Evolutionary conservation across 805 yeast species (phyloP), one percentile per base, ranked within the genome.

Genomic region (Kodamaea lidongshanica): DNA sequence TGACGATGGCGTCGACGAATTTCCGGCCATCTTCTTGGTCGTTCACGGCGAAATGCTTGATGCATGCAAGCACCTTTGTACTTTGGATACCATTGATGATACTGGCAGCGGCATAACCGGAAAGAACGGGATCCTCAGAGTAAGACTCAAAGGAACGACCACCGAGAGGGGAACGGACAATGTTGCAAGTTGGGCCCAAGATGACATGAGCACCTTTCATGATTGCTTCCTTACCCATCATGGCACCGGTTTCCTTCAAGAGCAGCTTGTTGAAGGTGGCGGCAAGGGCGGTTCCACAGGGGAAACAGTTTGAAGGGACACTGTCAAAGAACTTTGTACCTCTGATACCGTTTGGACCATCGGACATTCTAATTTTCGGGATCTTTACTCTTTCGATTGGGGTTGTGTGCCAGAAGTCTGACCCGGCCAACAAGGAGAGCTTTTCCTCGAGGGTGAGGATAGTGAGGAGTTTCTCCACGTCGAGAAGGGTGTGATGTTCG

Each of bases 341-440:
- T 39, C 81, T 58, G 27, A 74, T 61, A 39, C 82, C 82, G 44
- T 76, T 76, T 27, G 82, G 82, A 12, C 82, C 82, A 46, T 76
- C 82, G 3, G 46, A 42, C 6, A 48, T 48, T 1, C 46, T 35
- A n/a, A 35, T 25, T 3, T 33, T 18, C 7, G 44, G 44, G 23
- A 48, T 40, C 12, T 35, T 25, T 30, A 48, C 38, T 10, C 53
- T 25, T 9, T 30, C 32, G 12, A 40, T 35, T 11, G 39, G 34
- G 8, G 22, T 34, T 4, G 44, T 40, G 40, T 40, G 44, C 44
- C 44, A 40, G 30, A 32, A 35, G 22, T 40, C 44, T 12, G 11
- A 31, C 3, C 66, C 66, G 10, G 65, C 61, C 29, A 60, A 49
- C 17, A 60, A 50, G 4, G 60, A 48, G 39, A 60, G 48, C 37